Base-by-base conservation (phyloP, 2,329 filamentous ascomycete species). In the Capronia coronata region DNA sequence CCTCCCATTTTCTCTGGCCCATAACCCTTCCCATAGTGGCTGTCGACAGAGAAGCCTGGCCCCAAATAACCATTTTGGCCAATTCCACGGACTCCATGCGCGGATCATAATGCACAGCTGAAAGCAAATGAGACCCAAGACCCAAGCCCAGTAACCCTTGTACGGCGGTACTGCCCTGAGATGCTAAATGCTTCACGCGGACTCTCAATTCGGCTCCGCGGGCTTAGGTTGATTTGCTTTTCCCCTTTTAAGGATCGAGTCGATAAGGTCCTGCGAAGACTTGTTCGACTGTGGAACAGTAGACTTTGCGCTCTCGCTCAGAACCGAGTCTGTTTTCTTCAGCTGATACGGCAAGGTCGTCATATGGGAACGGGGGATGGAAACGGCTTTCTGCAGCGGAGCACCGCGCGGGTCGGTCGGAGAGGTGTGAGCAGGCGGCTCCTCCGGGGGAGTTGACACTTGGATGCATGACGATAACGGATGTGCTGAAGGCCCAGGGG, bases 191-290 rank as follows among this genome's bases (percentile, higher is more conserved):
- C 6, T 5, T 32, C n/a, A 32, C 29, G 29, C 19, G 18, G 10
- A 8, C n/a, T 18, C 35, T 46, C n/a, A 40, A 22, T 48, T 42
- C 19, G 48, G 27, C 19, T 46, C 42, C 13, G 42, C 16, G 19
- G 34, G 13, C 37, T 43, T 30, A 14, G 27, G 11, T 2, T 21
- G 13, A 38, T 46, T 25, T 5, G 29, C 23, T 29, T 46, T 56
- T 35, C 49, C 43, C 22, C 30, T 49, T 9, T 48, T 56, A 32
- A 56, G 47, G 25, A 56, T 56, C 21, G 49, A 29, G 29, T 52
- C 53, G 21, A 56, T 56, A 10, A 56, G 45, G 3, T 49, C 53
- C 40, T 52, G 49, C 3, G 49, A 52, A 11, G 27, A 52, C 25
- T 50, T 43, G 32, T 56, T 56, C 3, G 42, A 22, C 10, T 38